These are phyloP conservation scores for Ganoderma sp. DNA, from an alignment of 1,284 basidiomycete species.

Conservation along the genomic window DNA sequence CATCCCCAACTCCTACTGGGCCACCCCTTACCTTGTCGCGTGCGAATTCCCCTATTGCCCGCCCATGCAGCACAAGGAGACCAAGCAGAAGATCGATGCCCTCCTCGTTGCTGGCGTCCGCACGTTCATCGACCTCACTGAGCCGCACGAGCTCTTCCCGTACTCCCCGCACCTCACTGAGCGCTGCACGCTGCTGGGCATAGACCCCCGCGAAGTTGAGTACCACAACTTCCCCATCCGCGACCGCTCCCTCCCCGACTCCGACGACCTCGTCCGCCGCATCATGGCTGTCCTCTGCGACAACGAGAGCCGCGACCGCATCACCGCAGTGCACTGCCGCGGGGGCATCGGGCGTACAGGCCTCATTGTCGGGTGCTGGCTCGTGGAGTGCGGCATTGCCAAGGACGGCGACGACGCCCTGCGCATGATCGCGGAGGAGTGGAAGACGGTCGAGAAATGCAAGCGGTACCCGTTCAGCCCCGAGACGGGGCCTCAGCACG, in stretches of 20 bases:
- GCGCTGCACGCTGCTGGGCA: conserved; percentile 58
- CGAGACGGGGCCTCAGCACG: conserved; percentile 78
- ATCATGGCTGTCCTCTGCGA: conserved; percentile 63
- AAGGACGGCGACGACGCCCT: conserved; percentile 68
- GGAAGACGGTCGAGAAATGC: conserved; percentile 78
- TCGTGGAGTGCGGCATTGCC: conserved; percentile 68
- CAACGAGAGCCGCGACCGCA: conserved; percentile 59
- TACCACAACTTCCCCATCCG: conserved; percentile 80
- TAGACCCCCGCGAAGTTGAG: conserved; percentile 58
- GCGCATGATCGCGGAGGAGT: conserved; percentile 65
- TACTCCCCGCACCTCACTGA: conserved; percentile 62
- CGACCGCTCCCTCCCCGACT: conserved; percentile 67
- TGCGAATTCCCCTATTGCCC: conserved; percentile 81
- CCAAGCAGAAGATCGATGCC: conserved; percentile 67
- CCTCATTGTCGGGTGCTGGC: conserved; percentile 78
- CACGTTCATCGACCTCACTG: conserved; percentile 81
- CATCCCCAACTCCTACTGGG: conserved; percentile 83
- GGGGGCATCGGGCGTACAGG: conserved; percentile 80
- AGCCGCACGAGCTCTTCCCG: conserved; percentile 69
- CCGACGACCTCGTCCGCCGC: conserved; percentile 56
- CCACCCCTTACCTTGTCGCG: conserved; percentile 69
- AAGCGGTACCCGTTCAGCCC: conserved; percentile 73
- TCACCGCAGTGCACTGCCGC: conserved; percentile 73
- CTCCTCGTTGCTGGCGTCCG: conserved; percentile 72
- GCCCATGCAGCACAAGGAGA: conserved; percentile 45